Base-by-base conservation (phyloP, 306 rosid species). In the Casuarina glauca region DNA sequence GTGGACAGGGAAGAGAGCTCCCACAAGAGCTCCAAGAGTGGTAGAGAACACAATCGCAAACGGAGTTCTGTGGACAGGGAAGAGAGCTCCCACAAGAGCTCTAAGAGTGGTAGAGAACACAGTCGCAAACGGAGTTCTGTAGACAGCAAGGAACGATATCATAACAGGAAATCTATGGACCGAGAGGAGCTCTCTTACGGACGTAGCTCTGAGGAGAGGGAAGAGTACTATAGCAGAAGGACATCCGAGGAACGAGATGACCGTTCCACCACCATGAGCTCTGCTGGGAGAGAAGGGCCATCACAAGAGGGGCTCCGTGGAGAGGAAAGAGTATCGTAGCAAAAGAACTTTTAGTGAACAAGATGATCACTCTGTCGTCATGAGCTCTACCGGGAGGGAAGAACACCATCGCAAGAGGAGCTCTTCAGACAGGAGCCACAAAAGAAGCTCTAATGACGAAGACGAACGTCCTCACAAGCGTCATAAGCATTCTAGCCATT, bases 261-360 rank as follows among this genome's bases (percentile, higher is more conserved):
- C 5, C 73, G 68, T 51, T 72, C 79, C 77, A 69, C 46, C 78
- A 74, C 72, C 32, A 67, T 73, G 69, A 73, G 87, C 63, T 74
- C 83, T 6, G 32, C 55, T 1, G 78, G 77, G 79, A 82, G 49
- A 76, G 87, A 70, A 74, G 80, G 60, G 2, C 74, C 61, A 32
- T 20, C 17, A 66, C 32, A 70, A 17, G 16, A 62, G 82, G 74
- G 79, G 82, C 75, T 80, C 70, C 62, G 63, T 42, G 6, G 64
- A 85, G 49, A 74, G 50, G 46, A 85, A 80, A 43, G 87, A 57
- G 38, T 82, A 78, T 73, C 74, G 81, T 57, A 72, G 32, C 2
- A 87, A 83, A 72, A 87, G 89, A 72, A 58, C 44, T 43, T 64
- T 64, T 38, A 11, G 76, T 64, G 91, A 80, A 73, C 86, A 87